Conservation (phyloP, 352 stramenopile species). For the Peronosclerospora sorghi region DNA sequence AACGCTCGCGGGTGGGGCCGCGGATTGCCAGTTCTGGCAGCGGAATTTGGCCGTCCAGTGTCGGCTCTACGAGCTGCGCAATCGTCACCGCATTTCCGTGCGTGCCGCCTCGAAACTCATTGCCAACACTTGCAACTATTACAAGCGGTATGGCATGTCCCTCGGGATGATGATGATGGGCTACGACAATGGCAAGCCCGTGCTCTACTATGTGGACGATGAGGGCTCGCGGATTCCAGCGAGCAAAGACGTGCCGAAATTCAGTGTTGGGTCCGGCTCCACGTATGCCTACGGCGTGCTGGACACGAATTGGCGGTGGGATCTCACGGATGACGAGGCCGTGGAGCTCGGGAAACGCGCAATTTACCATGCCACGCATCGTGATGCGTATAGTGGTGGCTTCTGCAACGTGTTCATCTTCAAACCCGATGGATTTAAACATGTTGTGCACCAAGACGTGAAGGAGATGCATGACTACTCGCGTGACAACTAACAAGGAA, state of each 20-base stretch:
- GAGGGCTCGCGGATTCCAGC: constrained; percentile 97
- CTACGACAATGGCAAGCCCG: constrained; percentile 95
- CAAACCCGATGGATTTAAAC: constrained; percentile 93
- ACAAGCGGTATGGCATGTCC: constrained; percentile 88
- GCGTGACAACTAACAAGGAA: constrained; percentile 29
- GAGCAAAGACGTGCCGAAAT: constrained; percentile 90
- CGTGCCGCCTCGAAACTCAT: constrained; percentile 97
- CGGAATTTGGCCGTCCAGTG: constrained; percentile 94
- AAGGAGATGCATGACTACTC: constrained; percentile 96
- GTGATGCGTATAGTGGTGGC: constrained; percentile 97
- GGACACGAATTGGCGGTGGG: constrained; percentile 93
- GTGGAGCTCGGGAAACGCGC: constrained; percentile 97
- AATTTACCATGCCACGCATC: constrained; percentile 99
- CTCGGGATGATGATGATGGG: constrained; percentile 99
- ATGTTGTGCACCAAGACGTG: constrained; percentile 95
- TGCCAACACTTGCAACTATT: constrained; percentile 97
- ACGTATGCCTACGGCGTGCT: constrained; percentile 99
- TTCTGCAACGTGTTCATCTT: constrained; percentile 96
- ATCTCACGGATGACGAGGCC: constrained; percentile 97
- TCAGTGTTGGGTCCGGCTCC: constrained; percentile 97
- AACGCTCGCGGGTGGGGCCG: constrained; percentile 97
- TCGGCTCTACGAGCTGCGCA: constrained; percentile 97
- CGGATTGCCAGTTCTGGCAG: constrained; percentile 99
- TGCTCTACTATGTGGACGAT: constrained; percentile 99
- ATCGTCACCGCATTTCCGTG: constrained; percentile 99